Evolutionary conservation across 2,329 filamentous ascomycete species (phyloP), one percentile per base, ranked within the genome.

Genomic region (Aspergillus latus): DNA sequence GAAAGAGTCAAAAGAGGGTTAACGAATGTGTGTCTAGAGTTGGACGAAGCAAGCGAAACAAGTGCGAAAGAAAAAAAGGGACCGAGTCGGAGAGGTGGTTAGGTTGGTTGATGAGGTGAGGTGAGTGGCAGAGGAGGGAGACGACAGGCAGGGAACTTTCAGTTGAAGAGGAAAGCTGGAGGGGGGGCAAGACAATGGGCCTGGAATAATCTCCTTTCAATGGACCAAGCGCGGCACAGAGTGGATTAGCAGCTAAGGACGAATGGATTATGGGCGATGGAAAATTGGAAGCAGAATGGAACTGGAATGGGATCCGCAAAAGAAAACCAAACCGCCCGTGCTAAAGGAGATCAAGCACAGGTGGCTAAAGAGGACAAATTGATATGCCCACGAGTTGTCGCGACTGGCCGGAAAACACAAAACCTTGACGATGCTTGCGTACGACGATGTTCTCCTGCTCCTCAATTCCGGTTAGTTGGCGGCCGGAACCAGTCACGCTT

Each of bases 1-100:
- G 52, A 58, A 54, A 62, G 57, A 59, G 63, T 60, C 63, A 57
- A 54, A 54, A 28, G 49, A 54, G 49, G 51, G 49, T 49, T 57
- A 68, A 69, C 59, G 66, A 66, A 60, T 60, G 66, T 63, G 65
- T 60, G 65, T 65, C 56, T 55, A 62, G 62, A 64, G 66, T 64
- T 68, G 66, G 63, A 49, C 56, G 60, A 64, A 52, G 49, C 54
- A 52, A 44, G 32, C 32, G 63, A 52, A 51, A 58, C 39, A 57
- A 57, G 50, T 62, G 63, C 60, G 62, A 64, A 66, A 65, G 61
- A 64, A 62, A 59, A 32, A 54, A 28, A n/a, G 37, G n/a, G 40
- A 26, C 16, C 15, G 7, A 55, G 64, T 58, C 59, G 62, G 60
- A 57, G 64, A 58, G 46, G 42, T 49, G 56, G 52, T 55, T 62